Conservation (phyloP, 495 filamentous ascomycete genomes). For the Jackrogersella multiformis region DNA sequence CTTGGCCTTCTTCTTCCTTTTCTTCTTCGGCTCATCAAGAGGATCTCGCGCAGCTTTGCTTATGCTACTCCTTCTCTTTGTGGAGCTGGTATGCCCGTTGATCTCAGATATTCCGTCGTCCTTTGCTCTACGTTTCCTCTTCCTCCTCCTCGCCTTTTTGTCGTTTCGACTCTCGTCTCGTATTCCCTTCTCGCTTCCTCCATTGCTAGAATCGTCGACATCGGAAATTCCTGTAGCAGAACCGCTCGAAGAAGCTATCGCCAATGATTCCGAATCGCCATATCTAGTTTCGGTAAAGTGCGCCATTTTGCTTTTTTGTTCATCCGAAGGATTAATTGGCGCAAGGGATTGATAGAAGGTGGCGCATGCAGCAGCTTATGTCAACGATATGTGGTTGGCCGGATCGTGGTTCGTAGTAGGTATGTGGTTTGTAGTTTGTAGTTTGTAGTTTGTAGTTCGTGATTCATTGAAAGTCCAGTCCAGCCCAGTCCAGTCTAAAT, state of each 20-base stretch:
- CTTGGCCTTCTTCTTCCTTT: constrained; percentile 49
- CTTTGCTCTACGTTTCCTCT: constrained; percentile 38
- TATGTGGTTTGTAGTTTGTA: too few species aligned
- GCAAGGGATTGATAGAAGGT: constrained; percentile 7
- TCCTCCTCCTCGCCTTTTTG: constrained; percentile 38
- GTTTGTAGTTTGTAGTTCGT: too few species aligned
- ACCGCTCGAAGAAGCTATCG: constrained; percentile 19
- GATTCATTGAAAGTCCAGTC: background rate
- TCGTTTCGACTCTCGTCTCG: constrained; percentile 21
- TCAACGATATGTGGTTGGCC: background rate
- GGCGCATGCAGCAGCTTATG: constrained; percentile 4
- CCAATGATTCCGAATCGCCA: constrained; percentile 10
- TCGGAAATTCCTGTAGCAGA: constrained; percentile 35
- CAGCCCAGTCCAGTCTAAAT: background rate
- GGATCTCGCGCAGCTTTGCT: constrained; percentile 78
- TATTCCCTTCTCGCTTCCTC: constrained; percentile 33
- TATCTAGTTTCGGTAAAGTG: constrained; percentile 33
- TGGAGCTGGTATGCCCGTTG: constrained; percentile 36
- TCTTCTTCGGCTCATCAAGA: constrained; percentile 69
- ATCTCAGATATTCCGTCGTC: constrained; percentile 44
- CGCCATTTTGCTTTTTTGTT: constrained; percentile 40
- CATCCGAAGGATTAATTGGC: background rate
- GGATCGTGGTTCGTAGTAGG: background rate
- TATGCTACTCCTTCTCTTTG: constrained; percentile 60
- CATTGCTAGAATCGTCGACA: constrained; percentile 34